Conservation (phyloP, 176 grass and related monocot genomes). For the Zea luxurians region DNA sequence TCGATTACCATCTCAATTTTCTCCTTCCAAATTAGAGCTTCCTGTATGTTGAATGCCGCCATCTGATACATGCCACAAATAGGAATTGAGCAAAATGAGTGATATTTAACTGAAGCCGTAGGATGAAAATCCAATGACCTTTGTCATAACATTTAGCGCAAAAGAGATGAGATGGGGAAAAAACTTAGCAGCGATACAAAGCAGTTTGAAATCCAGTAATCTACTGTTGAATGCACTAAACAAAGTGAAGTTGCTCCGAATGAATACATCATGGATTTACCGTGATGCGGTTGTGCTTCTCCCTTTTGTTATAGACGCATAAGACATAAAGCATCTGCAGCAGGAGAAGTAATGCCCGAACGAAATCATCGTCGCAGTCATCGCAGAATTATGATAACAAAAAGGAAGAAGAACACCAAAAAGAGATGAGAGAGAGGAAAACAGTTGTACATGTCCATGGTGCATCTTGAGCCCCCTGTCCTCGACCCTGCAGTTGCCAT, state of each 20-base stretch:
- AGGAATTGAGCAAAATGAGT: neutral
- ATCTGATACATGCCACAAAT: slow-evolving; percentile 56
- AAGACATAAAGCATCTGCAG: slow-evolving; percentile 87
- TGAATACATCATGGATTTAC: slow-evolving; percentile 35
- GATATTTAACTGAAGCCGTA: neutral
- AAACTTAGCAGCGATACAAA: neutral
- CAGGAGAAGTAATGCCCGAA: slow-evolving; percentile 1
- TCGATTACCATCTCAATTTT: slow-evolving; percentile 97
- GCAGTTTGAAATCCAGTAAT: neutral
- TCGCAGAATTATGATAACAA: neutral
- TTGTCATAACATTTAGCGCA: neutral
- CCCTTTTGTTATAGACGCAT: slow-evolving; percentile 95
- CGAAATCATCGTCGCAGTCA: neutral
- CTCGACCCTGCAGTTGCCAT: slow-evolving; percentile 94
- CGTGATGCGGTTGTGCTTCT: slow-evolving; percentile 82
- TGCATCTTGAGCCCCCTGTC: slow-evolving; percentile 92
- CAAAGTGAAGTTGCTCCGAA: neutral
- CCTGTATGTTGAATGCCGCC: slow-evolving; percentile 97
- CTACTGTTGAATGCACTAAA: neutral
- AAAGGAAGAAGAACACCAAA: neutral
- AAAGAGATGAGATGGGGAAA: neutral
- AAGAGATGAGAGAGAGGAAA: neutral
- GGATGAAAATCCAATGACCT: neutral
- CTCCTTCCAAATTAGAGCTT: slow-evolving; percentile 93
- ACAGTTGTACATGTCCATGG: slow-evolving; percentile 63